Conservation (phyloP, 495 filamentous ascomycete genomes). For the Hypoxylon lienhwacheense region DNA sequence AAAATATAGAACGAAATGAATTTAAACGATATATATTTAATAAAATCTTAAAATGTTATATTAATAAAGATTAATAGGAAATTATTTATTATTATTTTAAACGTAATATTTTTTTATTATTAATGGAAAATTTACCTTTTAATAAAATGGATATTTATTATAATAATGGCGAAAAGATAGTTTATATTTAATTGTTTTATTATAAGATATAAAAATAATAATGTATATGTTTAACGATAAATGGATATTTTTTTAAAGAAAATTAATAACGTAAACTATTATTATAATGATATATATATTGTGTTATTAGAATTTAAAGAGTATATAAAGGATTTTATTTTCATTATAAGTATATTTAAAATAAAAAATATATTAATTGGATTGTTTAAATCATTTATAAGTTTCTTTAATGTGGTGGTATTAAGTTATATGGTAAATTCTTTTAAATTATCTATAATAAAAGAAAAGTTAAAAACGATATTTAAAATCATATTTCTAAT, state of each 20-base stretch:
- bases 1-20: background rate
- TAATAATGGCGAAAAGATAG: background rate
- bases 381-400: conserved; percentile 2
- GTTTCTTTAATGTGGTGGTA: background rate
- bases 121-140: background rate
- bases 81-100: background rate
- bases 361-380: conserved; percentile 6
- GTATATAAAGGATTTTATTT: conserved; percentile 1
- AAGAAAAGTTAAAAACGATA: background rate
- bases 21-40: background rate
- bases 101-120: background rate
- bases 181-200: background rate
- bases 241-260: background rate
- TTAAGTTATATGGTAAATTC: background rate
- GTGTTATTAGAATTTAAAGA: background rate
- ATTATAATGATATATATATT: conserved; percentile 1
- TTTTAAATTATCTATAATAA: background rate
- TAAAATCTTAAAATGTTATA: background rate
- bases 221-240: background rate
- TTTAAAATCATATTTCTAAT: background rate
- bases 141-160: background rate
- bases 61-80: background rate
- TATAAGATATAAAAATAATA: background rate
- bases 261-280: background rate
- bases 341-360: background rate